Base-by-base conservation (phyloP, 2,329 filamentous ascomycete genomes). In the Rutstroemia sydowiana region DNA sequence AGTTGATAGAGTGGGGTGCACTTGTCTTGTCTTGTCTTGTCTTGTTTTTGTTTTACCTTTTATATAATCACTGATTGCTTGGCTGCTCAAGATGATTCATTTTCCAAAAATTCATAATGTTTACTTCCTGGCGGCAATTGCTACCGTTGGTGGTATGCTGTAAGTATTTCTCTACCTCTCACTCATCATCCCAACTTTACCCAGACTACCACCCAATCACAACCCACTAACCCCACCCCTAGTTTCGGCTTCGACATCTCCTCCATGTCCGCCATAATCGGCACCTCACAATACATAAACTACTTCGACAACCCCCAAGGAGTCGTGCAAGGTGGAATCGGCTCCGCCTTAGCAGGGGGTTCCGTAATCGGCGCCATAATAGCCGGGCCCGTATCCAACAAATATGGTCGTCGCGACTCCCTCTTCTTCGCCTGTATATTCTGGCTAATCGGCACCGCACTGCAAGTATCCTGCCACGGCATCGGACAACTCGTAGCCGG, bases 321-420 rank as follows among this genome's bases (percentile, higher is more conserved):
- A 20, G 53, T 54, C 40, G 55, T 71, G 18, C 73, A 75, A 0
- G 66, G 66, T 8, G 70, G 69, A 13, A 66, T 67, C 2, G 81
- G 76, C 63, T 73, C 70, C 8, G 80, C 80, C n/a, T 79, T 88
- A 80, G 79, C 84, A 23, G 84, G 76, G 45, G 84, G 84, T 32
- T 87, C 84, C 0, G 85, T 81, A 69, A 67, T 84, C 20, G 84
- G 82, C 54, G 77, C 83, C 40, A 68, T 84, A 16, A 52, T 73
- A 47, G 82, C 80, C 31, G 80, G 80, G 23, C 72, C 72, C 59
- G 58, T 83, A 14, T 77, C 79, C 3, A 81, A 85, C 63, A 69
- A 58, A 6, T 66, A 79, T n/a, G 75, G 76, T 40, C 70, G 76
- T 39, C 74, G 73, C 55, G 65, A 59, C 6, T 64, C 72, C 4